Percentiles rank a stretch among this genome's conserved stretches.
Evolutionary conservation across 352 stramenopile genomes (phyloP).

Genomic region (Phytophthora cajani): DNA sequence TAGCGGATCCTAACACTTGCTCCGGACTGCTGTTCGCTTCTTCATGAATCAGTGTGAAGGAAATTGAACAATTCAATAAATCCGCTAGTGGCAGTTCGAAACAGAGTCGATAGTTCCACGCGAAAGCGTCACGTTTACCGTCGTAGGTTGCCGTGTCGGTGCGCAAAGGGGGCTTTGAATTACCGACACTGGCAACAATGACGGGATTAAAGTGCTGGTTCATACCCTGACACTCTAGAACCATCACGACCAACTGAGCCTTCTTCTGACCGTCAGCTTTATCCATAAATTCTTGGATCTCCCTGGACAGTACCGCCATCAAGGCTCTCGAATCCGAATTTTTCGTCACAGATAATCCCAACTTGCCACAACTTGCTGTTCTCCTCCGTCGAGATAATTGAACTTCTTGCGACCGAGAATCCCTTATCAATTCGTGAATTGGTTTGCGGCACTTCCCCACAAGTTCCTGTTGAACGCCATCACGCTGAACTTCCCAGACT

Average conservation of each 20-base stretch:
- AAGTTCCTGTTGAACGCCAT: background rate
- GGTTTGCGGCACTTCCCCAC: background rate
- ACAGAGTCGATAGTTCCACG: background rate
- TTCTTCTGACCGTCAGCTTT: background rate
- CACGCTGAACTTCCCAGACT: background rate
- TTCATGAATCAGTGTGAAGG: constrained; percentile 1
- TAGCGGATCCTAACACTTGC: background rate
- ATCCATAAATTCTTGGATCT: background rate
- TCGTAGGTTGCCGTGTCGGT: background rate
- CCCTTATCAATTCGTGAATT: background rate
- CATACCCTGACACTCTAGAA: background rate
- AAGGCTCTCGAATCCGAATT: background rate
- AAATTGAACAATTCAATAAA: background rate
- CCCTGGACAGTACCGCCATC: background rate
- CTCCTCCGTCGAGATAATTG: background rate
- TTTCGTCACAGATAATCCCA: background rate
- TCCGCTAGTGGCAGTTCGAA: background rate
- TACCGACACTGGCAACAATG: background rate
- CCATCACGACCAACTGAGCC: background rate
- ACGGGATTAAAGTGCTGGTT: background rate
- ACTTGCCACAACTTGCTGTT: background rate
- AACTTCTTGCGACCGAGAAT: background rate
- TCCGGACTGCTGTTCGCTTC: background rate
- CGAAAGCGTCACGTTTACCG: background rate
- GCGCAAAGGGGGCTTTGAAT: background rate